Percentiles rank a stretch among this genome's conserved stretches.
These are phyloP conservation scores for Cladorrhinum sp. DNA, from an alignment of 2,329 filamentous ascomycete species.

Conservation along the genomic window DNA sequence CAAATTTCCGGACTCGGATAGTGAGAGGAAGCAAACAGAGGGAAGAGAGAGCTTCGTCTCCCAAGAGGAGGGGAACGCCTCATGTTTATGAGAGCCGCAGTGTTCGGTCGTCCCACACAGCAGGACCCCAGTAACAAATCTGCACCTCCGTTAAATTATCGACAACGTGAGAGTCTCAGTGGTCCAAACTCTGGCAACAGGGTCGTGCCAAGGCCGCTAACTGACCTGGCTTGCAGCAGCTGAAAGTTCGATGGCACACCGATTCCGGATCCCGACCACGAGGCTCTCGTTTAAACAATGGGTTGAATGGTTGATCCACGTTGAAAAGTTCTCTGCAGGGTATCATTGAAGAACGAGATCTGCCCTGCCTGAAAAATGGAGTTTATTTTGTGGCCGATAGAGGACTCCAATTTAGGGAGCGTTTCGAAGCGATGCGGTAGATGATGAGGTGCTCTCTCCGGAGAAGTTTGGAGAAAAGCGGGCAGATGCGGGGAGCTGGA, in stretches of 20 bases:
- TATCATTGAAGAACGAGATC: neutral
- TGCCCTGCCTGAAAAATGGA: neutral
- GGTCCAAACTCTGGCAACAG: neutral
- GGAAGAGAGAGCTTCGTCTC: neutral
- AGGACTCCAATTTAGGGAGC: neutral
- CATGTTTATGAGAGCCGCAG: neutral
- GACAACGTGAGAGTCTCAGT: neutral
- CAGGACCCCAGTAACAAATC: neutral
- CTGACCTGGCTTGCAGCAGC: neutral
- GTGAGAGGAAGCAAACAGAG: neutral
- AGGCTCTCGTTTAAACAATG: neutral
- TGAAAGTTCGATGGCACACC: neutral
- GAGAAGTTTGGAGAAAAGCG: neutral
- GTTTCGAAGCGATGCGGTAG: neutral
- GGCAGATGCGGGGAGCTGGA: neutral
- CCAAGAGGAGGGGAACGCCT: neutral
- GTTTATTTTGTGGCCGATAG: neutral
- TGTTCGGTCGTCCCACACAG: neutral
- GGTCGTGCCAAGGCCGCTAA: neutral
- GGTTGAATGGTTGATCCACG: neutral
- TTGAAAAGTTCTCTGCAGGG: neutral
- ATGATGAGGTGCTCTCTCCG: neutral
- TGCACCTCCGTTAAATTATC: neutral
- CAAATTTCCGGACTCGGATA: neutral
- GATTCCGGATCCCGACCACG: neutral